phyloP scores from a whole-genome alignment of 306 rosid genomes.

The Malus domestica region ASM211411v1 NC_041794.1:3848001-3848500 shows the following conservation, averaged over 20 bases:
- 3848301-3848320: slow-evolving; percentile 29
- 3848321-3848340: slow-evolving; percentile 60
- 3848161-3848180: slow-evolving; percentile 8
- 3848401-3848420: neutral
- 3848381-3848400: neutral
- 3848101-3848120: slow-evolving; percentile 30
- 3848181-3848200: slow-evolving; percentile 13
- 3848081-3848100: slow-evolving; percentile 13
- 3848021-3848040: too few species aligned
- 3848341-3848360: slow-evolving; percentile 39
- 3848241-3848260: neutral
- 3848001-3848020: slow-evolving; percentile 7
- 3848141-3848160: slow-evolving; percentile 1
- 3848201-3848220: slow-evolving; percentile 27
- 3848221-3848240: neutral
- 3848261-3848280: slow-evolving; percentile 26
- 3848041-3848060: neutral
- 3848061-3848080: neutral
- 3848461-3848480: too few species aligned
- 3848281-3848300: slow-evolving; percentile 25
- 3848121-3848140: neutral
- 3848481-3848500: too few species aligned
- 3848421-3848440: too few species aligned
- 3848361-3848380: slow-evolving; percentile 28
- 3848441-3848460: too few species aligned